These are phyloP conservation scores for Corymbia citriodora DNA, from an alignment of 441 rosid genomes.

Conservation along the genomic window DNA sequence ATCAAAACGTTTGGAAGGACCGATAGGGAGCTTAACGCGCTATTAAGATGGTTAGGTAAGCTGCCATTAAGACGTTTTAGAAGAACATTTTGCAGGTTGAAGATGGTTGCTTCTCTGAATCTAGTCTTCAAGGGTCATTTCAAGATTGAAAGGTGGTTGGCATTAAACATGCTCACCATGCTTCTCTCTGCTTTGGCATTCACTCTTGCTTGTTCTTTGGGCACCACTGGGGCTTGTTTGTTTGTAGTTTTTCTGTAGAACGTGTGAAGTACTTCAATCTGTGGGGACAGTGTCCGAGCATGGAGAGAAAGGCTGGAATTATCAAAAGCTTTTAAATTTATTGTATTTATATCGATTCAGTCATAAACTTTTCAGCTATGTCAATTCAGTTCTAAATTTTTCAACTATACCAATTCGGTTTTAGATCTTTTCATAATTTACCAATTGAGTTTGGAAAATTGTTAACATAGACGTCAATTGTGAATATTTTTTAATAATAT, in stretches of 20 bases:
- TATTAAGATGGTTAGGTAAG: background rate
- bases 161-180: background rate
- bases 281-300: too few relatives aligned
- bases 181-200: background rate
- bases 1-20: background rate
- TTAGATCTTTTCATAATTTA: background rate
- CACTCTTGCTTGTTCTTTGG: background rate
- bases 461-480: rapidly evolving
- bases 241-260: too few relatives aligned
- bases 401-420: too few relatives aligned
- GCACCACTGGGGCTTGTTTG: too few relatives aligned
- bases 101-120: background rate
- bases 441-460: background rate
- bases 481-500: background rate
- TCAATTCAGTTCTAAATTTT: rapidly evolving
- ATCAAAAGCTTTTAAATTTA: too few relatives aligned
- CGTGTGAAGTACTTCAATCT: too few relatives aligned
- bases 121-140: background rate
- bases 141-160: background rate
- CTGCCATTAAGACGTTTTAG: background rate
- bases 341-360: too few relatives aligned
- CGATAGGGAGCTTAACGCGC: background rate
- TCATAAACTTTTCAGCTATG: too few relatives aligned
- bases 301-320: too few relatives aligned
- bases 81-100: background rate